Conservation (phyloP, 2,329 filamentous ascomycete genomes). For the Huntiella moniliformis region DNA sequence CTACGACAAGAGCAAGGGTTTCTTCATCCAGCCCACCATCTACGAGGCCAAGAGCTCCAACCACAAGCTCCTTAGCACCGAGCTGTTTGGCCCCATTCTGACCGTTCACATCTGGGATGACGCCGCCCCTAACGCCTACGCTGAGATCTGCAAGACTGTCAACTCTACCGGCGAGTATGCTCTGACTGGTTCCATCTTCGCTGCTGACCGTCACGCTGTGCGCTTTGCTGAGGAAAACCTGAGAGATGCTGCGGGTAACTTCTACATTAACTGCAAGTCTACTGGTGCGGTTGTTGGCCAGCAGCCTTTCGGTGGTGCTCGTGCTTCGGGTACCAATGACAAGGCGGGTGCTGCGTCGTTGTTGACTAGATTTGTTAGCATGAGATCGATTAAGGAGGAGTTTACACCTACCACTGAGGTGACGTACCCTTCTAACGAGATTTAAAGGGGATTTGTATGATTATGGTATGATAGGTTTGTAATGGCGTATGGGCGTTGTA, state of each 20-base stretch:
- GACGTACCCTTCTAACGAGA: conserved; percentile 52
- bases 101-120: conserved; percentile 65
- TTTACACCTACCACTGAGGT: conserved; percentile 45
- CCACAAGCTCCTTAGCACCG: conserved; percentile 56
- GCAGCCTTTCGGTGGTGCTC: conserved; percentile 51
- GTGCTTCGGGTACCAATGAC: conserved; percentile 54
- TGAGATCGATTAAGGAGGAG: conserved; percentile 57
- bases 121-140: conserved; percentile 34
- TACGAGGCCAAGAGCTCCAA: conserved; percentile 55
- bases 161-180: conserved; percentile 60
- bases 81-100: conserved; percentile 69
- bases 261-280: conserved; percentile 74
- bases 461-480: no score
- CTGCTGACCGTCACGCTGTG: conserved; percentile 45
- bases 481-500: no score
- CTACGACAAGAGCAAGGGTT: conserved; percentile 61
- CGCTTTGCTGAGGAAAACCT: conserved; percentile 52
- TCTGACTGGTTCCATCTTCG: conserved; percentile 60
- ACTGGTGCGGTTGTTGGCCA: conserved; percentile 56
- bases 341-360: conserved; percentile 50
- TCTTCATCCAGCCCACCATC: conserved; percentile 68
- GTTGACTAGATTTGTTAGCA: conserved; percentile 46
- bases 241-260: conserved; percentile 59
- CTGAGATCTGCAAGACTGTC: conserved; percentile 40
- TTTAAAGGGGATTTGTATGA: not conserved